phyloP scores from a whole-genome alignment of 148 eudicot genomes.

The Rhododendron henanense region DNA sequence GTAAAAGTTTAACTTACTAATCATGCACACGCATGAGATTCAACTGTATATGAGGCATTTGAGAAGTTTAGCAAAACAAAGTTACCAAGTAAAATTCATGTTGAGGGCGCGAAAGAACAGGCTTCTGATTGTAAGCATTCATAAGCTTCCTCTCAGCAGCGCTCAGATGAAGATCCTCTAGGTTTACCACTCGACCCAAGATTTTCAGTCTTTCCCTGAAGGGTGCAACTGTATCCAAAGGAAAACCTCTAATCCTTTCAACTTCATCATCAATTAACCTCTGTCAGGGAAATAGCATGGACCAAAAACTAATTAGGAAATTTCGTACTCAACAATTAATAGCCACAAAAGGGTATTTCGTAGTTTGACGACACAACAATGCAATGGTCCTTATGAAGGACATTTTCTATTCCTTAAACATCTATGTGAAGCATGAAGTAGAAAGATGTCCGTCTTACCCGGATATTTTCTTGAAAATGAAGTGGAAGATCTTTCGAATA shows the following conservation, averaged over 20 bases:
- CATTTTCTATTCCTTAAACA: neutral
- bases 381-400: neutral
- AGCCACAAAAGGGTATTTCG: neutral
- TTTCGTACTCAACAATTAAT: neutral
- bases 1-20: neutral
- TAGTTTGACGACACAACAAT: neutral
- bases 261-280: slow-evolving; percentile 73
- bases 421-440: neutral
- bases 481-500: slow-evolving; percentile 70
- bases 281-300: slow-evolving; percentile 31
- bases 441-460: slow-evolving; percentile 36
- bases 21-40: neutral
- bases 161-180: slow-evolving; percentile 67
- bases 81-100: slow-evolving; percentile 81
- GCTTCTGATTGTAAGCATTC: slow-evolving; percentile 89
- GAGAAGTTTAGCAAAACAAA: neutral
- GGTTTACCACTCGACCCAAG: slow-evolving; percentile 65
- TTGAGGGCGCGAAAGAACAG: slow-evolving; percentile 95
- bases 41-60: neutral
- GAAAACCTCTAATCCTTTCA: slow-evolving; percentile 66
- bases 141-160: slow-evolving; percentile 75
- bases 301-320: neutral
- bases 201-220: slow-evolving; percentile 89
- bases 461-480: slow-evolving; percentile 74
- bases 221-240: slow-evolving; percentile 55